These are phyloP conservation scores for Dactylorhiza incarnata DNA, from an alignment of 106 monocot species.

Conservation along the genomic window DNA sequence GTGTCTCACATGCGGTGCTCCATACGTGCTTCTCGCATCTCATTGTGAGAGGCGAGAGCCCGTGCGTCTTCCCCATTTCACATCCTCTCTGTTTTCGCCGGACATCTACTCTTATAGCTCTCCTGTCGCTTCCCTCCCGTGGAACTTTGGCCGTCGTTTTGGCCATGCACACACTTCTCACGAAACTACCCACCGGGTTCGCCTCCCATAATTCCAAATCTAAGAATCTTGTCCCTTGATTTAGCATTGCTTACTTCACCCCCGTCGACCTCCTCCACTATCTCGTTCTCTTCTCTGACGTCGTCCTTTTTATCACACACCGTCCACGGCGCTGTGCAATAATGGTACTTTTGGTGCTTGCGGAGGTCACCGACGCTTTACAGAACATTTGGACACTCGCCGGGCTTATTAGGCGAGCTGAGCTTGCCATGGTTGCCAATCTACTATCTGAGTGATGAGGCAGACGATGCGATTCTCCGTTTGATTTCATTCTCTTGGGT, in stretches of 20 bases:
- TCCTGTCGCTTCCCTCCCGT: too few species aligned
- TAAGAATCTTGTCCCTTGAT: constrained; percentile 64
- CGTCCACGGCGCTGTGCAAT: constrained; percentile 79
- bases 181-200: constrained; percentile 27
- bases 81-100: too few species aligned
- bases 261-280: constrained; percentile 89
- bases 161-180: constrained; percentile 32
- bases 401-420: constrained; percentile 37
- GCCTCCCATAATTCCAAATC: constrained; percentile 45
- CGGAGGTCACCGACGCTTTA: constrained; percentile 73
- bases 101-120: too few species aligned
- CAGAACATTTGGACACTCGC: constrained; percentile 94
- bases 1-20: too few species aligned
- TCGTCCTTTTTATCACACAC: constrained; percentile 83
- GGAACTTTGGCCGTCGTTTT: constrained; percentile 65
- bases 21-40: too few species aligned
- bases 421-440: constrained; percentile 33
- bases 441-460: constrained; percentile 59
- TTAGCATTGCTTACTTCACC: constrained; percentile 79
- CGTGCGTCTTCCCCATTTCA: too few species aligned
- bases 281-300: constrained; percentile 49
- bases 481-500: constrained; percentile 88
- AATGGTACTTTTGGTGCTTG: constrained; percentile 63
- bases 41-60: too few species aligned
- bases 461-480: constrained; percentile 50